A percentile compares a stretch with the other conserved stretches of the same genome.
Evolutionary conservation across 306 rosid species (phyloP).

Genomic region (Pterocarpus santalinus): DNA sequence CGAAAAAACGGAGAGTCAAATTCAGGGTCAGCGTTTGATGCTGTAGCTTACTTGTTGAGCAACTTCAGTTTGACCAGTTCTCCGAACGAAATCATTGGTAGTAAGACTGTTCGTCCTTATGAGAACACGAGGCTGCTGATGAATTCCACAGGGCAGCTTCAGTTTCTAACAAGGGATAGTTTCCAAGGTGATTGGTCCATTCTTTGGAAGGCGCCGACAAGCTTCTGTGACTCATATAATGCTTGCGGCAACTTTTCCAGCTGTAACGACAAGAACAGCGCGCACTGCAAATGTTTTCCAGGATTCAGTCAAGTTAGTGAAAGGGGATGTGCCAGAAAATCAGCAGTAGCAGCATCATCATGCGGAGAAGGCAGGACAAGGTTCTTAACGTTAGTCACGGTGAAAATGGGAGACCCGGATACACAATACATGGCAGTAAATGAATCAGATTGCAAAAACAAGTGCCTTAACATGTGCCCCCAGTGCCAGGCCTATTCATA

Average conservation of each 20-base stretch:
- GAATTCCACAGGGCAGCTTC: background rate
- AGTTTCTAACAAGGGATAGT: background rate
- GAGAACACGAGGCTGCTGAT: constrained; percentile 40
- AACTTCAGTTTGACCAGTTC: background rate
- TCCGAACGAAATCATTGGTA: background rate
- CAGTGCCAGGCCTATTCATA: constrained; percentile 52
- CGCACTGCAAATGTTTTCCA: constrained; percentile 46
- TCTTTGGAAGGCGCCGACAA: background rate
- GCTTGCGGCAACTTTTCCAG: constrained; percentile 47
- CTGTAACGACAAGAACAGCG: background rate
- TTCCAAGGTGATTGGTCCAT: rapidly evolving
- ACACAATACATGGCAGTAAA: rapidly evolving
- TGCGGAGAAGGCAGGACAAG: background rate
- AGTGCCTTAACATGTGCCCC: background rate
- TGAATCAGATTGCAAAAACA: constrained; percentile 35
- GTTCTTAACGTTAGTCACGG: constrained; percentile 32
- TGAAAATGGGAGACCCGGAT: background rate
- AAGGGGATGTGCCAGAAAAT: constrained; percentile 35
- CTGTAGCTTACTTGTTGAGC: background rate
- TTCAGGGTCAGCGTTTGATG: background rate
- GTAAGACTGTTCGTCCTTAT: no score
- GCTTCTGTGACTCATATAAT: background rate
- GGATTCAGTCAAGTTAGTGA: constrained; percentile 18
- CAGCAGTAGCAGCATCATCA: background rate
- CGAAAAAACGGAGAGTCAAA: background rate